These are phyloP conservation scores for Mariannaea elegans DNA, from an alignment of 2,329 filamentous ascomycete genomes.

Conservation along the genomic window DNA sequence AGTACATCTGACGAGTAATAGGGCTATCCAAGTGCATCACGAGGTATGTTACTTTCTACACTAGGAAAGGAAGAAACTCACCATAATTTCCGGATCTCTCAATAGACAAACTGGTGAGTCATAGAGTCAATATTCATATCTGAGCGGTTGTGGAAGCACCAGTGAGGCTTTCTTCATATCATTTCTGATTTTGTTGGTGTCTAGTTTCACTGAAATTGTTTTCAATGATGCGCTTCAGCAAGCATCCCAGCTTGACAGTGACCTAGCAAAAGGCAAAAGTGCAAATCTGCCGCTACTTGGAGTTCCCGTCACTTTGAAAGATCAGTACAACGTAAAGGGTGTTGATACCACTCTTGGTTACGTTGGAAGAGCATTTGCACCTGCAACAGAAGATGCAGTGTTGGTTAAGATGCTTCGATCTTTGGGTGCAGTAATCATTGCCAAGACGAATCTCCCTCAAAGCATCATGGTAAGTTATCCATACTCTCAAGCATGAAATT, in stretches of 20 bases:
- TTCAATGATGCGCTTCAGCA: constrained; percentile 31
- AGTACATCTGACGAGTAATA: neutral
- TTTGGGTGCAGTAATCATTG: constrained; percentile 61
- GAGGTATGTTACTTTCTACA: constrained; percentile 9
- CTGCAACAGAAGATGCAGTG: constrained; percentile 56
- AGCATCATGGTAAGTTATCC: constrained; percentile 32
- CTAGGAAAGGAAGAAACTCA: too few relatives aligned
- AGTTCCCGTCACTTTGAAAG: constrained; percentile 53
- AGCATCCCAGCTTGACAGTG: constrained; percentile 26
- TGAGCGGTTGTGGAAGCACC: too few relatives aligned
- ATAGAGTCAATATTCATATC: neutral
- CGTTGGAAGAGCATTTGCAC: constrained; percentile 57
- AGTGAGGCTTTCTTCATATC: too few relatives aligned
- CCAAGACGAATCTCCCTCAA: constrained; percentile 55
- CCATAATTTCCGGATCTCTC: neutral
- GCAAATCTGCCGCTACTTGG: constrained; percentile 31
- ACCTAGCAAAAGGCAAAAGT: neutral
- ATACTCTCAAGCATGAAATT: neutral
- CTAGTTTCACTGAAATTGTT: constrained; percentile 24
- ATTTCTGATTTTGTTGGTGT: neutral
- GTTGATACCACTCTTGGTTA: constrained; percentile 68
- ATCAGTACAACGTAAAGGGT: constrained; percentile 69
- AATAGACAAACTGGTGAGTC: constrained; percentile 24
- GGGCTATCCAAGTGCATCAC: constrained; percentile 15
- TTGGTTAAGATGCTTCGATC: constrained; percentile 58